Conservation (phyloP, 2,329 filamentous ascomycete genomes). For the Colletotrichum liaoningense region DNA sequence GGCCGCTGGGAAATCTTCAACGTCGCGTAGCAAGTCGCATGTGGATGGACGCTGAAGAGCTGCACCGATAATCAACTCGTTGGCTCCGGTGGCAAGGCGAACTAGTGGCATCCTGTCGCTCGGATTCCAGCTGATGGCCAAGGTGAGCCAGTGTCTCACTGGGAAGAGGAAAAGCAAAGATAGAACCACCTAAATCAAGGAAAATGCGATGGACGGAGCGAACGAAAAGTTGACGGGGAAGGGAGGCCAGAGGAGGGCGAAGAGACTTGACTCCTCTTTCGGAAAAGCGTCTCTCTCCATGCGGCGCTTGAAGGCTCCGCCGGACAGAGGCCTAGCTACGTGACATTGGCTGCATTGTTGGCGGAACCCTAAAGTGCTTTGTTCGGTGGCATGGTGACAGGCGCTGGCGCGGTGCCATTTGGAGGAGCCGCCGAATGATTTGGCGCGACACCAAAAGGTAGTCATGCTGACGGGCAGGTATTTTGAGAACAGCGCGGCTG, state of each 20-base stretch:
- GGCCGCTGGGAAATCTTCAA: not conserved
- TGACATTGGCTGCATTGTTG: slow-evolving; percentile 9
- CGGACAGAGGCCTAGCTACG: not conserved
- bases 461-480: not conserved
- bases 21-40: not conserved
- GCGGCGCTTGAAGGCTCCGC: slow-evolving; percentile 15
- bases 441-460: not conserved
- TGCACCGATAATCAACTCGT: not conserved
- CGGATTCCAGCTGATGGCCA: slow-evolving; percentile 1
- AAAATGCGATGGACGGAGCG: not conserved
- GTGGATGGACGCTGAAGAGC: not conserved
- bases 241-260: not conserved
- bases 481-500: not conserved
- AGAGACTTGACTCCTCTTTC: not conserved
- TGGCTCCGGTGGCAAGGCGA: not conserved
- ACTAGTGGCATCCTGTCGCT: not conserved
- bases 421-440: not conserved
- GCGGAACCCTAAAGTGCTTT: not conserved
- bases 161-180: not conserved
- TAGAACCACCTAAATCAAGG: not conserved
- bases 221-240: not conserved
- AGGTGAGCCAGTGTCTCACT: not conserved
- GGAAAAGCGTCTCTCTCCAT: slow-evolving; percentile 2
- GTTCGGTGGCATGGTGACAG: not conserved
- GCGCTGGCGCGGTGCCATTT: not conserved